A percentile compares a stretch with the other conserved stretches of the same genome.
Evolutionary conservation across 306 rosid genomes (phyloP).

Genomic region (Glycine tomentella): DNA sequence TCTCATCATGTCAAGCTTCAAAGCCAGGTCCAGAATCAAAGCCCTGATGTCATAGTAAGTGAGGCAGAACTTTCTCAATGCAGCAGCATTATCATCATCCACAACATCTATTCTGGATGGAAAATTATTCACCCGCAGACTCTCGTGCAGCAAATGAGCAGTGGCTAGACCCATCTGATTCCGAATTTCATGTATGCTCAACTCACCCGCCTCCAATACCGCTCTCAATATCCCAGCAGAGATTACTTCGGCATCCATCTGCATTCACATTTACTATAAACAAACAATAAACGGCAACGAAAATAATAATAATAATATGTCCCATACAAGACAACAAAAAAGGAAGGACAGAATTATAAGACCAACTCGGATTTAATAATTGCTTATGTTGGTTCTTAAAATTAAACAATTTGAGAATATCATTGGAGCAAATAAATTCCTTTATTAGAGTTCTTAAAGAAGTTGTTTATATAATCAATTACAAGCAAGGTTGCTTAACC

Average conservation of each 20-base stretch:
- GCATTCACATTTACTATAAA: constrained; percentile 52
- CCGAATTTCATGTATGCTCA: constrained; percentile 60
- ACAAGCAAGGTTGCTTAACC: not conserved
- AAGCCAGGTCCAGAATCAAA: constrained; percentile 75
- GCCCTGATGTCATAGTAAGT: constrained; percentile 86
- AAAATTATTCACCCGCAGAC: constrained; percentile 67
- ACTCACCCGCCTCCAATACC: constrained; percentile 61
- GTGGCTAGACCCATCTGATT: constrained; percentile 70
- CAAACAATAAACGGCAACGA: constrained; percentile 47
- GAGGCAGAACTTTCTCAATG: constrained; percentile 79
- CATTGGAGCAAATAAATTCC: no score
- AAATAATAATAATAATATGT: constrained; percentile 11
- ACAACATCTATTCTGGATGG: constrained; percentile 62
- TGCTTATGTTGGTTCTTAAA: not conserved
- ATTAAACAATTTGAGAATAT: not conserved
- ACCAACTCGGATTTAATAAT: not conserved
- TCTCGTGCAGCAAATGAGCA: constrained; percentile 77
- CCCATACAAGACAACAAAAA: not conserved
- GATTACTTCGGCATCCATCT: constrained; percentile 96
- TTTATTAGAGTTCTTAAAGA: no score
- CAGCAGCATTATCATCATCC: constrained; percentile 78
- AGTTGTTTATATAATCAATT: not conserved
- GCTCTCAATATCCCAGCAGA: constrained; percentile 81
- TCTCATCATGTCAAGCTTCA: constrained; percentile 81
- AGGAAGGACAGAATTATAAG: not conserved